A percentile compares a stretch with the other conserved stretches of the same genome.
phyloP scores from a whole-genome alignment of 495 filamentous ascomycete species.

The Aspergillus bertholletiae region DNA sequence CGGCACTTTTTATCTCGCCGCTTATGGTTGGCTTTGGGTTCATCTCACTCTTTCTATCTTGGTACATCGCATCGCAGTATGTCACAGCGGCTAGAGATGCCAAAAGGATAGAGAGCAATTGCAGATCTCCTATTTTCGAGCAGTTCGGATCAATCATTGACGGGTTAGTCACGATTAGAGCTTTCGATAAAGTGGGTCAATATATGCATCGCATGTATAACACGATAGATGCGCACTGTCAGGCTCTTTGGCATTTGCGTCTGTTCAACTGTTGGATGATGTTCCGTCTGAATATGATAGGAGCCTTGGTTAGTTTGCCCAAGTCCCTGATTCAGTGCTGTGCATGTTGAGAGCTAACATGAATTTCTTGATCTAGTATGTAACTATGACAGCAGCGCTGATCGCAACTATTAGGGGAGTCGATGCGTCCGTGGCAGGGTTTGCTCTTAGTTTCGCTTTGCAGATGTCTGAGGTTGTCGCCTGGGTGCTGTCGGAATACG shows the following conservation, averaged over 20 bases:
- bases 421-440: constrained; percentile 68
- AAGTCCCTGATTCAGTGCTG: too few relatives aligned
- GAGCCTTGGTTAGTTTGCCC: constrained; percentile 6
- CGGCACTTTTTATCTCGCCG: constrained; percentile 30
- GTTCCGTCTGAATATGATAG: constrained; percentile 25
- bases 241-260: constrained; percentile 64
- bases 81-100: constrained; percentile 68
- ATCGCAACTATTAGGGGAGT: constrained; percentile 44
- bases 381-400: constrained; percentile 59
- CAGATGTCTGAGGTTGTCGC: constrained; percentile 36
- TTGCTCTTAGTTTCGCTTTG: constrained; percentile 54
- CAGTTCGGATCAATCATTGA: constrained; percentile 67
- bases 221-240: constrained; percentile 61
- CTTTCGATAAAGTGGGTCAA: constrained; percentile 59
- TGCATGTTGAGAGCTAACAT: constrained; percentile 49
- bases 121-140: constrained; percentile 75
- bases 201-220: constrained; percentile 65
- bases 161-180: constrained; percentile 72
- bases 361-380: constrained; percentile 47
- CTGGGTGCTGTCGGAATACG: constrained; percentile 29
- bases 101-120: constrained; percentile 70
- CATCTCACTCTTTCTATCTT: not conserved
- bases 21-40: constrained; percentile 24
- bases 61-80: constrained; percentile 52
- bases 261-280: constrained; percentile 71